Base-by-base conservation (phyloP, 2,329 filamentous ascomycete species). In the Penicillium sp. region DNA sequence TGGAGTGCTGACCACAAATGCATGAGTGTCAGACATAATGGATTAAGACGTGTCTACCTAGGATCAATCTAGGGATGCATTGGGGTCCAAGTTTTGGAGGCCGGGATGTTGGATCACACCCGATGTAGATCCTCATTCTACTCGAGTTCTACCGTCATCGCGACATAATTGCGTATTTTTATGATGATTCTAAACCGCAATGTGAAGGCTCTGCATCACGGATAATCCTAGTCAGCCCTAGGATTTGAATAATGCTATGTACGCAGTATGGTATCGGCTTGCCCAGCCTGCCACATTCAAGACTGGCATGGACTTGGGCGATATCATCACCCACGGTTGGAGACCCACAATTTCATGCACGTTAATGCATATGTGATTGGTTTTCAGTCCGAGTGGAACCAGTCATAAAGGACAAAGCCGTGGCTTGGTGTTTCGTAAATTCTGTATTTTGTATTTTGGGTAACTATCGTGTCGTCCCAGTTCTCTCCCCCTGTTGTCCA, bases 81-180 rank as follows among this genome's bases (percentile, higher is more conserved):
- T 7, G 23, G 24, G 24, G 23, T 36, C 37, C 37, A 24, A 45
- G 36, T 40, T 34, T 22, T 28, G 29, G 28, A 23, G 42, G 2
- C 26, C 9, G 29, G 36, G 24, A 8, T 26, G 28, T 40, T 32
- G 44, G 41, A 27, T 20, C 27, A 29, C 37, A 34, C 14, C 29
- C 8, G n/a, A 20, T 41, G 47, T 42, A 45, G 44, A 52, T 52
- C 48, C 34, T 50, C 38, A 50, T 50, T 44, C 38, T 34, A 47
- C 40, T 40, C 6, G 14, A 23, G 37, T 18, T 31, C 28, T 9
- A 28, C 47, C 44, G 37, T 27, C 40, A 40, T 46, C 10, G 4
- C 35, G 32, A 45, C 22, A 31, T n/a, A 40, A 47, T 35, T 35
- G 6, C n/a, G 27, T 27, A 9, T 37, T 34, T 34, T 35, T 10